Evolutionary conservation across 495 filamentous ascomycete species (phyloP), one percentile per base, ranked within the genome.

Genomic region (Neurospora tetraspora): DNA sequence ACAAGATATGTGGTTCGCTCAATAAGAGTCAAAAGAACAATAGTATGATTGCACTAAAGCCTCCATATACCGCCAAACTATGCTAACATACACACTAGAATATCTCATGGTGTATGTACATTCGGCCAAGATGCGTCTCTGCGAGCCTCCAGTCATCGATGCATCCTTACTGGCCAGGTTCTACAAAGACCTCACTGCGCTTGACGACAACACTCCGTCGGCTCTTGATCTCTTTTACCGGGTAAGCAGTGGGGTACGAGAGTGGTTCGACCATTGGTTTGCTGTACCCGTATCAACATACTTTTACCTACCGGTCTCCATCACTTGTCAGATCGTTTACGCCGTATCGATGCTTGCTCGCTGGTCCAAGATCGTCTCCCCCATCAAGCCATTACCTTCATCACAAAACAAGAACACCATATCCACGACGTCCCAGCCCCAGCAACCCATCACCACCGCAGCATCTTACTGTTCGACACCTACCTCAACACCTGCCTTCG

Each of bases 211-310:
- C 68, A 74, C 74, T 23, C 74, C 77, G 45, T 76, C 79, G 59
- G 74, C 76, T n/a, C 73, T 78, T 61, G 81, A 83, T 71, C 43
- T 43, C 34, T 38, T 74, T 14, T 37, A 39, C 12, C 42, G 73
- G 11, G 80, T 76, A 70, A 78, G 73, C 68, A 72, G 74, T 53
- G 78, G 78, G 23, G 76, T 84, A 39, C 78, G 78, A 68, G 43
- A 74, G 7, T 85, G 82, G 82, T 81, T 84, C 74, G 80, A 82
- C 36, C 69, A 71, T 45, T 85, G 82, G 82, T 75, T 82, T 27
- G 72, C 81, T 5, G 75, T 85, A 12, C 81, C 83, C 1, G 75
- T 79, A 23, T 76, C 77, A 12, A 73, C 77, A 65, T 83, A 84
- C 76, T 81, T 79, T 73, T 74, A 77, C 65, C 73, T 84, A 20